phyloP scores from a whole-genome alignment of 2,329 filamentous ascomycete species.

The Trichoderma sp. region DNA sequence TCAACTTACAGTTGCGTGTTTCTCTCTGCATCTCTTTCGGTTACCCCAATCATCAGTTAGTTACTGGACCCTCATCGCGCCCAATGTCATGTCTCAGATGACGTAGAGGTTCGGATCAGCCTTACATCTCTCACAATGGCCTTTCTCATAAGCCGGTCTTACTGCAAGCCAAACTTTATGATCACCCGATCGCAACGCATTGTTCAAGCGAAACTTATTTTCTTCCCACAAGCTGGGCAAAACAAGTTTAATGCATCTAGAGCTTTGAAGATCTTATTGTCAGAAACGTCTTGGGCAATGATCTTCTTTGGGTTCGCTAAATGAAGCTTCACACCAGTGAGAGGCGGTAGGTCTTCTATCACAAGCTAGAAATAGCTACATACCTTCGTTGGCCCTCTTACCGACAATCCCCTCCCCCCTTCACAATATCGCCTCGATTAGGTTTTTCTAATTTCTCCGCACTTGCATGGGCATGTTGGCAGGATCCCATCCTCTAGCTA shows the following conservation, averaged over 20 bases:
- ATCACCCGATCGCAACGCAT: background rate
- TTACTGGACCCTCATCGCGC: too few species aligned
- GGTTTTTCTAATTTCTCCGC: background rate
- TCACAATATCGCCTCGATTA: background rate
- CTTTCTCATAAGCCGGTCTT: background rate
- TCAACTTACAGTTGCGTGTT: background rate
- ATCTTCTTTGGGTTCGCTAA: background rate
- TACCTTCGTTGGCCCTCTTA: background rate
- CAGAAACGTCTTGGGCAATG: background rate
- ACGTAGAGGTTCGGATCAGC: background rate
- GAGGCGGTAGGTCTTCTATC: background rate
- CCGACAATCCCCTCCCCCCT: background rate
- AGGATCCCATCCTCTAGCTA: background rate
- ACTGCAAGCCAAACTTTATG: background rate
- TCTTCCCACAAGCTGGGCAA: background rate
- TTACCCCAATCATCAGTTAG: background rate
- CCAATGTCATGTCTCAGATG: background rate
- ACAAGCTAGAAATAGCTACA: background rate
- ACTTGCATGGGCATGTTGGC: background rate
- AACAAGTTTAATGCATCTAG: background rate
- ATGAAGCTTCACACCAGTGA: background rate
- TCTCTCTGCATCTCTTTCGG: background rate
- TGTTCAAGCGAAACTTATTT: background rate
- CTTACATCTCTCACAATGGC: background rate
- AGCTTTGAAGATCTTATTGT: background rate